These are phyloP conservation scores for Mycena venus DNA, from an alignment of 768 basidiomycete genomes.

Conservation along the genomic window DNA sequence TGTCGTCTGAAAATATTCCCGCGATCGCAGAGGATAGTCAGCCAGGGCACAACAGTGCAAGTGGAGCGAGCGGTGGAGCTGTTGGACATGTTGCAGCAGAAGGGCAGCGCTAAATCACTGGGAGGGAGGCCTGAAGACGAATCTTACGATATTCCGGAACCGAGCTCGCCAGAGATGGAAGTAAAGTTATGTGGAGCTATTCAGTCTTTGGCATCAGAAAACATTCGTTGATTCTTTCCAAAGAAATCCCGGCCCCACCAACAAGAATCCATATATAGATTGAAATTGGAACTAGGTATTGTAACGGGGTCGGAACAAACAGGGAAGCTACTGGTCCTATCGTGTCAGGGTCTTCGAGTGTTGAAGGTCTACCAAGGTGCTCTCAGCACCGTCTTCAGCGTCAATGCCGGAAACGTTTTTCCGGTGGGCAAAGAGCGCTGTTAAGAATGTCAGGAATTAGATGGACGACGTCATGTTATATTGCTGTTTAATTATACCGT, in stretches of 20 bases:
- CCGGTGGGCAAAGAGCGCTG: neutral
- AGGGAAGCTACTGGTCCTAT: too few species aligned
- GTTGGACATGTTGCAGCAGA: too few species aligned
- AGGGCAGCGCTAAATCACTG: too few species aligned
- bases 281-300: too few species aligned
- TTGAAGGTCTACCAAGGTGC: too few species aligned
- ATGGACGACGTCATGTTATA: neutral
- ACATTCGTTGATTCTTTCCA: neutral
- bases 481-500: neutral
- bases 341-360: too few species aligned
- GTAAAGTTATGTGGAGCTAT: neutral
- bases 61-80: too few species aligned
- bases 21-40: neutral
- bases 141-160: neutral
- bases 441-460: neutral
- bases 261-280: neutral
- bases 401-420: neutral
- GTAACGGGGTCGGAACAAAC: too few species aligned
- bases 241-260: neutral
- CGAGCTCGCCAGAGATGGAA: neutral
- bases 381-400: too few species aligned
- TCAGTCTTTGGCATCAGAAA: neutral
- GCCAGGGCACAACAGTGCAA: too few species aligned
- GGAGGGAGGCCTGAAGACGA: too few species aligned
- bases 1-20: neutral